Base-by-base conservation (phyloP, 1,139 yeast species). In the Candida sp. region DNA sequence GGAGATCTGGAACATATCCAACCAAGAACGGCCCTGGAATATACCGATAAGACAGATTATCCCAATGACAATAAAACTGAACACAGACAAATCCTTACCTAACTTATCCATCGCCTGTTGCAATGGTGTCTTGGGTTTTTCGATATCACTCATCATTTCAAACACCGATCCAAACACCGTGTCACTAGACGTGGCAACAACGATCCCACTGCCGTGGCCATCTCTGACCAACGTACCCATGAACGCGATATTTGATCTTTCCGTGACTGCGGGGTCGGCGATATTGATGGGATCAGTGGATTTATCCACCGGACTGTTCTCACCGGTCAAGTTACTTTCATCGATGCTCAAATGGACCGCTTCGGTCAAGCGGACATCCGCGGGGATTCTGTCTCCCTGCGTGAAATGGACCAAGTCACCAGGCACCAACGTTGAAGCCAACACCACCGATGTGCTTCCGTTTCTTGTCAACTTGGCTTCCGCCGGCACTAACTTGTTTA, bases 161-260 rank as follows among this genome's bases (percentile, higher is more conserved):
- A 92, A 93, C 5, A 86, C 89, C 32, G 86, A 76, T 44, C 99
- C 99, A 71, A 94, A 91, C 52, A 94, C 97, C 1, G 98, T 93
- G 56, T 86, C 84, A 43, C 81, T 76, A 35, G 96, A 96, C 0
- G 97, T 93, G 7, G 94, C 96, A 45, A 94, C 83, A n/a, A 94
- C 98, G 40, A 94, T 79, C 53, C 98, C 99, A 3, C 87, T 66
- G 22, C 98, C 99, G 62, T 89, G 92, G 35, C 97, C 99, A 65
- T 91, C 96, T 61, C 97, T 85, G 5, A 93, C 98, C 60, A 94
- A 78, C 1, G 99, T 93, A 43, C 98, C 98, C 98, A 94, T 93
- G 65, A 81, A 92, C 2, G 96, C 98, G 58, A 92, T 88, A 54
- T 86, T 85, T 22, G 71, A 70, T 64, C 98, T 83, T 50, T 85